Evolutionary conservation across 192 early-diverging fungal species (phyloP).

Genomic region (Coemansia sp.): DNA sequence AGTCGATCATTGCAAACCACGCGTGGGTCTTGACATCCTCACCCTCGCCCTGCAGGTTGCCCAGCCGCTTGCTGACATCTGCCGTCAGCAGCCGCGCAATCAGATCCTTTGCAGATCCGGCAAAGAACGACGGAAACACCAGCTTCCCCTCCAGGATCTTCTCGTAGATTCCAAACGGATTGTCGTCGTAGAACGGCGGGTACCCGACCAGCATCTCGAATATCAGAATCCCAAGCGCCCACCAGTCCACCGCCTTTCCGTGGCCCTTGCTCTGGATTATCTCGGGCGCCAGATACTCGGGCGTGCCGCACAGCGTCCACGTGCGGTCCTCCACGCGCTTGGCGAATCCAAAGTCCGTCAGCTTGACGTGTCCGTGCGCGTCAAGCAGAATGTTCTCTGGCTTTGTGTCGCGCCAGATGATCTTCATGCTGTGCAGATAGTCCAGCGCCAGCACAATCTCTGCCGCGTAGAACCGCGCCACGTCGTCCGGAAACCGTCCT

Average conservation of each 20-base stretch:
- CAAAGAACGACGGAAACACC: slow-evolving; percentile 86
- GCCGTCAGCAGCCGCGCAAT: slow-evolving; percentile 88
- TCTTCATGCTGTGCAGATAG: slow-evolving; percentile 89
- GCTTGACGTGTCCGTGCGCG: slow-evolving; percentile 89
- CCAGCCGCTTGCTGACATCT: slow-evolving; percentile 89
- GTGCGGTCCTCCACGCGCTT: slow-evolving; percentile 87
- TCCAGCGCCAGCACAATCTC: slow-evolving; percentile 95
- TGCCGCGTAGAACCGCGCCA: slow-evolving; percentile 93
- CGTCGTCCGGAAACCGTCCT: slow-evolving; percentile 90
- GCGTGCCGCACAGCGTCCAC: slow-evolving; percentile 98
- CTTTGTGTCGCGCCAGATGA: slow-evolving; percentile 97
- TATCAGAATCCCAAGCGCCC: slow-evolving; percentile 95
- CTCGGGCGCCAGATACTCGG: slow-evolving; percentile 95
- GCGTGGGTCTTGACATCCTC: slow-evolving; percentile 91
- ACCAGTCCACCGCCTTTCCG: slow-evolving; percentile 98
- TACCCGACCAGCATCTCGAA: slow-evolving; percentile 98
- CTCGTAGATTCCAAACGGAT: slow-evolving; percentile 97
- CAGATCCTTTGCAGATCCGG: slow-evolving; percentile 80
- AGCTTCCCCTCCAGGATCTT: slow-evolving; percentile 93
- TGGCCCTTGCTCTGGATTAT: slow-evolving; percentile 98
- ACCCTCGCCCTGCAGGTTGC: slow-evolving; percentile 89
- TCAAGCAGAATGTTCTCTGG: slow-evolving; percentile 89
- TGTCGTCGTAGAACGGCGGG: slow-evolving; percentile 98
- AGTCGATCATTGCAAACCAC: slow-evolving; percentile 94
- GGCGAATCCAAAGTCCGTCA: slow-evolving; percentile 98